Base-by-base conservation (phyloP, 2,329 filamentous ascomycete genomes). In the Trichoderma sp. region DNA sequence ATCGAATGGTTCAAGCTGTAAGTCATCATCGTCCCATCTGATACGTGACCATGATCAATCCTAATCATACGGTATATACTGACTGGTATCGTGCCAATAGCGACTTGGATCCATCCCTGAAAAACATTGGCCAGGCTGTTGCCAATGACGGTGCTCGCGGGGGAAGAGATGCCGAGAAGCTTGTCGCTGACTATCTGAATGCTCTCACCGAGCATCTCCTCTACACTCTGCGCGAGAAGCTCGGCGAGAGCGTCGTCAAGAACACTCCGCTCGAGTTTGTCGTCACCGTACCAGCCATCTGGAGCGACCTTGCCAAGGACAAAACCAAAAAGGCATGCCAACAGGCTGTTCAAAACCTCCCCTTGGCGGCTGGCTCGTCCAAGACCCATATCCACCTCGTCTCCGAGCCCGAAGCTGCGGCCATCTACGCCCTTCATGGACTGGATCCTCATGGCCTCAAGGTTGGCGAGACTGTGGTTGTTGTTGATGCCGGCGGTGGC, bases 241-340 rank as follows among this genome's bases (percentile, higher is more conserved):
- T 86, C 2, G 82, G 83, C 3, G 74, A 76, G 5, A 78, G 76
- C 2, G 79, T 83, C 26, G 73, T 85, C 30, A 77, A 77, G 5
- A 80, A 72, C 55, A 84, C 77, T 0, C 77, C 81, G 1, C 76
- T 85, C 6, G 80, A 86, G 66, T 85, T 86, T 61, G 80, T 87
- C 55, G 74, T 87, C 55, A 86, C 85, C 0, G 85, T 87, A 0
- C 86, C 86, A 0, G 85, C 85, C 6, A 84, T 87, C 7, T 88
- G 85, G 86, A 84, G 81, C 56, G 84, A 87, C 52, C 75, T 80
- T 5, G 84, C 85, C 64, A 86, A 84, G 56, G 79, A 85, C 49
- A 81, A 80, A 69, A 87, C 84, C 1, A 77, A 78, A 56, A 77
- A 80, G 60, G 83, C 84, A 18, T 83, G 81, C 52, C 74, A 80